Percentiles rank a stretch among this genome's conserved stretches.
Conservation (phyloP, 306 rosid species). For the Benincasa hispida region DNA sequence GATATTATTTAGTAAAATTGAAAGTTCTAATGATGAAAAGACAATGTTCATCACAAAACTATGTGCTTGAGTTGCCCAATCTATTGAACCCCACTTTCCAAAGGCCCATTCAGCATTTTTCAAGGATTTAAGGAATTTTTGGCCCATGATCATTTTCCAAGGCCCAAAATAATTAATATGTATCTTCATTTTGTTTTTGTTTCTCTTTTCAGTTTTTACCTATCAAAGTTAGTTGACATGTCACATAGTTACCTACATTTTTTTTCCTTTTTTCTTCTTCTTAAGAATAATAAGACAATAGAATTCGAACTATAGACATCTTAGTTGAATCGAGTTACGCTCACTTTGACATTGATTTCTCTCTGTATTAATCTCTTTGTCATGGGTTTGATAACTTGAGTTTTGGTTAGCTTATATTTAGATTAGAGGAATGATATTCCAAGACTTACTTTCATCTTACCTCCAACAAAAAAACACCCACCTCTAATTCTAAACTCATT, state of each 20-base stretch:
- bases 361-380: not conserved
- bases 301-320: too few species aligned
- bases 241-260: not conserved
- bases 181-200: not conserved
- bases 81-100: not conserved
- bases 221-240: not conserved
- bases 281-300: too few species aligned
- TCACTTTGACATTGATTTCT: not conserved
- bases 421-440: too few species aligned
- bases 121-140: not conserved
- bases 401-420: not conserved
- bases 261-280: too few species aligned
- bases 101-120: not conserved
- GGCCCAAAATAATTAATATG: not conserved
- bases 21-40: too few species aligned
- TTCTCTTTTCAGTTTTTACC: not conserved
- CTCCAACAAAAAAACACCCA: too few species aligned
- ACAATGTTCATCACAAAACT: too few species aligned
- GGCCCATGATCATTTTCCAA: not conserved
- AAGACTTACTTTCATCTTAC: too few species aligned
- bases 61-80: not conserved
- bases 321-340: too few species aligned
- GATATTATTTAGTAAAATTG: too few species aligned
- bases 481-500: too few species aligned
- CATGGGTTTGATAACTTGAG: not conserved